These are phyloP conservation scores for Cyclotella distinguenda DNA, from an alignment of 108 stramenopile species.

Conservation along the genomic window DNA sequence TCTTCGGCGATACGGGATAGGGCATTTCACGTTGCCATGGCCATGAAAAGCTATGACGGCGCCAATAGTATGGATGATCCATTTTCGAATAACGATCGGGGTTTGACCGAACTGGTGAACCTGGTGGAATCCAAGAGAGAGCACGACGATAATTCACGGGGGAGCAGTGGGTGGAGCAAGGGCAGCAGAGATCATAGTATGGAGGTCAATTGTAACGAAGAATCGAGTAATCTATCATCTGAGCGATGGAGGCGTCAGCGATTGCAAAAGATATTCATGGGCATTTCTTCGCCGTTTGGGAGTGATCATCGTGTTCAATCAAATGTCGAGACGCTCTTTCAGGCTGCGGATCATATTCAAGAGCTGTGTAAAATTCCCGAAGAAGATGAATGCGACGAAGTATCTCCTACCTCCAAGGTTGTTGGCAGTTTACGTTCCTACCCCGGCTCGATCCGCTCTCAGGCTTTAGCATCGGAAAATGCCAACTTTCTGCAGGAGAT, in stretches of 20 bases:
- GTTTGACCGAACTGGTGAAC: slow-evolving; percentile 13
- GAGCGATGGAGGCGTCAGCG: not conserved
- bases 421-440: not conserved
- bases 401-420: not conserved
- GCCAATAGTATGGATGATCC: slow-evolving; percentile 8
- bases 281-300: slow-evolving; percentile 24
- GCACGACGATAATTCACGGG: slow-evolving; percentile 22
- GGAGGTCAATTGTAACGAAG: not conserved
- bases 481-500: slow-evolving; percentile 27
- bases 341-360: slow-evolving; percentile 36
- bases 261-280: slow-evolving; percentile 14
- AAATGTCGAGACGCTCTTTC: slow-evolving; percentile 32
- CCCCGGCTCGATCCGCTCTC: not conserved
- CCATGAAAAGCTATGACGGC: slow-evolving; percentile 16
- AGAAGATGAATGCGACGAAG: slow-evolving; percentile 25
- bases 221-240: not conserved
- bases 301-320: slow-evolving; percentile 15
- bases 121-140: slow-evolving; percentile 23
- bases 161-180: slow-evolving; percentile 4
- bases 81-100: not conserved
- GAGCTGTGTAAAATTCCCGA: slow-evolving; percentile 44
- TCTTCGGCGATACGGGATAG: slow-evolving; percentile 15
- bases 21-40: slow-evolving; percentile 25
- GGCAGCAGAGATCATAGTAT: not conserved
- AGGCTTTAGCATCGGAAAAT: slow-evolving; percentile 23